Conservation (phyloP, 805 yeast species). For the Metschnikowia koreensis region DNA sequence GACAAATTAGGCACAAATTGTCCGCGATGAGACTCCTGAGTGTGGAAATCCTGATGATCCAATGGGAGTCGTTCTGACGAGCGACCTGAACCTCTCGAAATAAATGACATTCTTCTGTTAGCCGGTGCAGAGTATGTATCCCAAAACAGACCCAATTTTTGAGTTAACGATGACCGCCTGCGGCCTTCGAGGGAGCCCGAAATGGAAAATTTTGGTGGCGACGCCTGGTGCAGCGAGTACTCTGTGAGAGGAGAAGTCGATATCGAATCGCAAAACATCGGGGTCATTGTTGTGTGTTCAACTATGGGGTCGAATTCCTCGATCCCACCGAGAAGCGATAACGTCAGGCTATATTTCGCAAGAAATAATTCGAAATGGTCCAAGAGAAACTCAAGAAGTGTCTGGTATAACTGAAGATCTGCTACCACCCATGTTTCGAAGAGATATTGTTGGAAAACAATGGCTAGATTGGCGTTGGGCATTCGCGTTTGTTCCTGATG, state of each 20-base stretch:
- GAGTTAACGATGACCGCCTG: conserved; percentile 19
- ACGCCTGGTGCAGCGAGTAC: conserved; percentile 13
- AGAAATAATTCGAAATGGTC: conserved; percentile 15
- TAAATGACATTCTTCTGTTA: conserved; percentile 19
- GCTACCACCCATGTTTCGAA: conserved; percentile 18
- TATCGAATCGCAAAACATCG: conserved; percentile 11
- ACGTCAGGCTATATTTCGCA: conserved; percentile 8
- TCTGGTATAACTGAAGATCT: conserved; percentile 14
- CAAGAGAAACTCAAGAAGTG: conserved; percentile 18
- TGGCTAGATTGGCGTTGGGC: conserved; percentile 28
- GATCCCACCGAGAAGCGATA: conserved; percentile 10
- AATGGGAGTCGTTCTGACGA: conserved; percentile 7
- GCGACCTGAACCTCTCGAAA: conserved; percentile 6
- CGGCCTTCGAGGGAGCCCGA: conserved; percentile 8
- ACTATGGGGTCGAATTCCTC: conserved; percentile 10
- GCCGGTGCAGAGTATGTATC: conserved; percentile 21
- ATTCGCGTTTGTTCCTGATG: conserved; percentile 26
- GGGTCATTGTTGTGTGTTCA: conserved; percentile 6
- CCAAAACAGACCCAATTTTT: conserved; percentile 19
- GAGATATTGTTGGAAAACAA: conserved; percentile 33
- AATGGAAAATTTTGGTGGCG: conserved; percentile 7
- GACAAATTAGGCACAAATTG: not conserved
- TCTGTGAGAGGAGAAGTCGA: conserved; percentile 17
- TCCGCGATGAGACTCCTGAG: not conserved
- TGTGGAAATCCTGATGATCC: not conserved